These are phyloP conservation scores for Metschnikowia kofuensis DNA, from an alignment of 805 yeast genomes.

Conservation along the genomic window DNA sequence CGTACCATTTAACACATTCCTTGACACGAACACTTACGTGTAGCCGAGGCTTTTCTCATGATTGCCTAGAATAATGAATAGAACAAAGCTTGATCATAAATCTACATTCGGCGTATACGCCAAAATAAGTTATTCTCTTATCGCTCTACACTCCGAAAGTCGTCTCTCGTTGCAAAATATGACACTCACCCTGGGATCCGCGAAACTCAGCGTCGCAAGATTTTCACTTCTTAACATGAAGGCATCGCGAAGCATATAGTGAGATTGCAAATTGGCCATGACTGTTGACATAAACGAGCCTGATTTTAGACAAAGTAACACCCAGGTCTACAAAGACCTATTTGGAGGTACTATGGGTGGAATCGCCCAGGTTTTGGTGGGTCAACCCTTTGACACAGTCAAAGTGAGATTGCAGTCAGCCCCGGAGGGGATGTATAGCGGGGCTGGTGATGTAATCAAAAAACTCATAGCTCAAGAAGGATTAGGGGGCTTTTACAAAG, in stretches of 20 bases:
- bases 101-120: too few relatives aligned
- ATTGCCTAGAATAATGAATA: not conserved
- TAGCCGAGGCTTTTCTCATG: not conserved
- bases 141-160: too few relatives aligned
- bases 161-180: too few relatives aligned
- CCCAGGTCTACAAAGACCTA: constrained; percentile 67
- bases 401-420: constrained; percentile 91
- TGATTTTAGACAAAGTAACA: constrained; percentile 29
- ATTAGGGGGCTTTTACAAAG: constrained; percentile 41
- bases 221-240: not conserved
- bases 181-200: not conserved
- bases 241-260: not conserved
- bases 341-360: constrained; percentile 95
- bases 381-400: constrained; percentile 95
- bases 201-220: not conserved
- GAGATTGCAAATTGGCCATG: constrained; percentile 16
- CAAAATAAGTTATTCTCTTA: too few relatives aligned
- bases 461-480: constrained; percentile 53
- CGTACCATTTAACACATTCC: too few relatives aligned
- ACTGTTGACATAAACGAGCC: constrained; percentile 45
- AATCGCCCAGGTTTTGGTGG: constrained; percentile 89
- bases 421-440: constrained; percentile 67
- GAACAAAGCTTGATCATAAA: too few relatives aligned
- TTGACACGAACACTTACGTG: too few relatives aligned
- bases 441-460: constrained; percentile 75